Conservation (phyloP, 306 rosid genomes). For the Malus asiatica region DNA sequence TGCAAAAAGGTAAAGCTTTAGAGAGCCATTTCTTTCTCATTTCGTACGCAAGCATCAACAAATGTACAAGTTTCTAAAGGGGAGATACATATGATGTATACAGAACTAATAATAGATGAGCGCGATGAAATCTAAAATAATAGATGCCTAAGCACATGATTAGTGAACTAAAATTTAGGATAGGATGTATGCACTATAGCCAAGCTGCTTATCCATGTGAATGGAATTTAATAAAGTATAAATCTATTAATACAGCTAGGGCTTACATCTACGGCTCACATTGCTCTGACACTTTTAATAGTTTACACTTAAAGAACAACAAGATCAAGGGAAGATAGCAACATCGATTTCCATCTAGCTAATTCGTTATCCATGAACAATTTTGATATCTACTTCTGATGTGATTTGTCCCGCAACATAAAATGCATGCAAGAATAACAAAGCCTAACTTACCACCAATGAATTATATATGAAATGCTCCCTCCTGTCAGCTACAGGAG, state of each 20-base stretch:
- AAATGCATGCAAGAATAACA: background rate
- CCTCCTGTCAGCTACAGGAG: constrained; percentile 92
- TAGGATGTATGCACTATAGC: background rate
- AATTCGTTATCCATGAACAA: background rate
- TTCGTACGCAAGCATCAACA: background rate
- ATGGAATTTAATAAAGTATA: background rate
- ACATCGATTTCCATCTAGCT: background rate
- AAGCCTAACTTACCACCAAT: constrained; percentile 69
- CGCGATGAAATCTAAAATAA: background rate
- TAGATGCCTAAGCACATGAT: background rate
- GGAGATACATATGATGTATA: background rate
- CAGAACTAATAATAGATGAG: background rate
- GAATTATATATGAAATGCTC: constrained; percentile 94
- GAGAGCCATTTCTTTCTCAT: background rate
- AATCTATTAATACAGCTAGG: background rate
- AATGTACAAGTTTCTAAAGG: background rate
- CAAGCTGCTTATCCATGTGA: background rate
- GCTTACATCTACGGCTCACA: background rate
- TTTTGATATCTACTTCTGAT: background rate
- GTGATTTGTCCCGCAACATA: background rate
- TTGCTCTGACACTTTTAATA: background rate
- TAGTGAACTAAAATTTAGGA: background rate
- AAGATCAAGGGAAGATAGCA: background rate
- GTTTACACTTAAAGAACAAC: background rate
- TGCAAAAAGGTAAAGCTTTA: constrained; percentile 20